Evolutionary conservation across 2,329 filamentous ascomycete species (phyloP), one percentile per base, ranked within the genome.

Genomic region (Aspergillus proliferans): DNA sequence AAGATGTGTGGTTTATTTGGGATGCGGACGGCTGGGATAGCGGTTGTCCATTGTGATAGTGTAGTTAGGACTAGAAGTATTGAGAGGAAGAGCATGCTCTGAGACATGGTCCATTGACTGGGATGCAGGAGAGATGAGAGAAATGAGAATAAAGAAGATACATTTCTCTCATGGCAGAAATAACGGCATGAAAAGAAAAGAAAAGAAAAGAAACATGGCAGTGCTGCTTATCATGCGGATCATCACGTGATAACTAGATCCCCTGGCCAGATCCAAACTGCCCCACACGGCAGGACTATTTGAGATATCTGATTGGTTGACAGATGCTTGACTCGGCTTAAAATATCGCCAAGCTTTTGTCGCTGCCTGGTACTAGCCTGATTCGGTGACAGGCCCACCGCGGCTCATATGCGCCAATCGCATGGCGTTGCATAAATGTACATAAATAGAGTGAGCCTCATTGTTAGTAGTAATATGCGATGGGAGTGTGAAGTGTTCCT

Each of bases 1-100:
- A 64, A 62, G 15, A 59, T 47, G 3, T 44, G 7, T 26, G 41
- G 22, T 18, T 26, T 30, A 14, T n/a, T 43, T 5, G 9, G 7
- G 22, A 39, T 9, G 14, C 22, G 22, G n/a, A 43, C 39, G 12
- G 50, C 19, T 26, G 53, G 51, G 10, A 42, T 6, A 1, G 51
- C 41, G 22, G 19, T 7, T 7, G 41, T 28, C 38, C 38, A 21
- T 40, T 19, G 38, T 40, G 19, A 10, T 40, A 40, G 14, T 6
- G 15, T 19, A 19, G 9, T 6, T 2, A 40, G 38, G 2, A 36
- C 3, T 3, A 40, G 18, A 14, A 26, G 8, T 6, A 43, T n/a
- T 30, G 22, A 14, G 6, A 42, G 19, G 39, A 18, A 24, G 19
- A 21, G 19, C 12, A 21, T 21, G 18, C 4, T 22, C 9, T 36